These are phyloP conservation scores for Grosmannia serpens DNA, from an alignment of 2,329 filamentous ascomycete species.

Conservation along the genomic window DNA sequence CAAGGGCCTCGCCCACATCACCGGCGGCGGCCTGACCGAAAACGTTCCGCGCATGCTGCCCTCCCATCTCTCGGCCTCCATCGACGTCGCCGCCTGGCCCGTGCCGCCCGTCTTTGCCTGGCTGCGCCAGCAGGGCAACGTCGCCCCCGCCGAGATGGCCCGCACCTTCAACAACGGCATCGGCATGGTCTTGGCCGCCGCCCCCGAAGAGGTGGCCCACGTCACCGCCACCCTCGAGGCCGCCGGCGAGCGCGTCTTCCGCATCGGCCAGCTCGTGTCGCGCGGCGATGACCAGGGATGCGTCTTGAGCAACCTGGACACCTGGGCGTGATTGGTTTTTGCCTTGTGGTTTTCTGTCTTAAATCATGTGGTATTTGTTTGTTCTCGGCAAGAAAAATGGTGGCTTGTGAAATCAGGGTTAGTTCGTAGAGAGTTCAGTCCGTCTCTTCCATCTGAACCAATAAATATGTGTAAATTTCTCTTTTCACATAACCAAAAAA, in stretches of 20 bases:
- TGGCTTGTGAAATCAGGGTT: not conserved
- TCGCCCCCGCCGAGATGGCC: slow-evolving; percentile 70
- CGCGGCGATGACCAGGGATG: slow-evolving; percentile 42
- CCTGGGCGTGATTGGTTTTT: slow-evolving; percentile 19
- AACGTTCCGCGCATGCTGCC: slow-evolving; percentile 95
- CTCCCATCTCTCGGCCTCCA: slow-evolving; percentile 60
- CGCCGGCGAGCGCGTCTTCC: slow-evolving; percentile 65
- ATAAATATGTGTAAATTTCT: not conserved
- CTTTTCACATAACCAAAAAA: not conserved
- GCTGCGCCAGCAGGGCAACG: slow-evolving; percentile 64
- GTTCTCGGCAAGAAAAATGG: not conserved
- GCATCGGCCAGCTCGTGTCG: slow-evolving; percentile 59
- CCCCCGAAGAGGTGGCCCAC: slow-evolving; percentile 55
- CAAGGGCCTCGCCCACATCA: slow-evolving; percentile 95
- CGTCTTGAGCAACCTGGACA: slow-evolving; percentile 45
- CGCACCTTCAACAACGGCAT: slow-evolving; percentile 91
- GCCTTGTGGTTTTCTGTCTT: not conserved
- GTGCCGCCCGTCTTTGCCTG: slow-evolving; percentile 74
- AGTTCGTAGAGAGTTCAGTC: not conserved
- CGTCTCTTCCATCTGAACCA: not conserved
- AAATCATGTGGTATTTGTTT: not conserved
- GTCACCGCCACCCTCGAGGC: slow-evolving; percentile 49
- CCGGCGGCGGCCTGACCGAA: slow-evolving; percentile 82
- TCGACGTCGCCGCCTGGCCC: slow-evolving; percentile 67
- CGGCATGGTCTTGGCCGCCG: slow-evolving; percentile 87